Conservation (phyloP, 2,329 filamentous ascomycete species). For the Ophiostoma sp. region DNA sequence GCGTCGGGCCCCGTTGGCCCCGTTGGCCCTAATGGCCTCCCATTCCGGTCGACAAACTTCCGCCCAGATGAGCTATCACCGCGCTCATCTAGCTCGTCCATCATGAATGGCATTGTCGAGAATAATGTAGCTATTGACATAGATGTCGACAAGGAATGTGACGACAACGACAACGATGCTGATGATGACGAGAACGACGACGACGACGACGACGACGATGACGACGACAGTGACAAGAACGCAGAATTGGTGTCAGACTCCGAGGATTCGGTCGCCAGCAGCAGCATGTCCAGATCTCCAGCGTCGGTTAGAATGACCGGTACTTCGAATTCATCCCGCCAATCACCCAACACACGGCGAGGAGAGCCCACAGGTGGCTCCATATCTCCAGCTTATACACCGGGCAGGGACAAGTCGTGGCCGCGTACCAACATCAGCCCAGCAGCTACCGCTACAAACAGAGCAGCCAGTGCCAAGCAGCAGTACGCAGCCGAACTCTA, state of each 20-base stretch:
- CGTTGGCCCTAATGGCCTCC: conserved; percentile 29
- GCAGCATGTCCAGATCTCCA: conserved; percentile 26
- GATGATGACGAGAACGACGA: conserved; percentile 18
- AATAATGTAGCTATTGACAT: conserved; percentile 3
- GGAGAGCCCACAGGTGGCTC: conserved; percentile 23
- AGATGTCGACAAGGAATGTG: conserved; percentile 19
- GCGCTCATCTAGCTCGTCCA: conserved; percentile 34
- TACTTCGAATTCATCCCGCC: conserved; percentile 11
- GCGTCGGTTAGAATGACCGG: conserved; percentile 26
- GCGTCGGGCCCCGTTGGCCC: conserved; percentile 32
- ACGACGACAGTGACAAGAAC: conserved; percentile 13
- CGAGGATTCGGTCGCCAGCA: conserved; percentile 22
- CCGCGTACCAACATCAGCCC: not conserved
- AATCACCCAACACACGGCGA: conserved; percentile 17
- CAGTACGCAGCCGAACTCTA: conserved; percentile 7
- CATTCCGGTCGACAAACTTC: conserved; percentile 31
- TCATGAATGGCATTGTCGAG: conserved; percentile 19
- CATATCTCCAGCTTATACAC: conserved; percentile 6
- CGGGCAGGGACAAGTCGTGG: not conserved
- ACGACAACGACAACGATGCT: conserved; percentile 17
- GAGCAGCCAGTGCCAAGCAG: not conserved
- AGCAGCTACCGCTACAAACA: not conserved
- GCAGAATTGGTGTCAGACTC: conserved; percentile 19
- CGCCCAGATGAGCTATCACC: conserved; percentile 39
- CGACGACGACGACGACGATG: not conserved